Conservation (phyloP, 257 asterid species). For the Capsicum pubescens region DNA sequence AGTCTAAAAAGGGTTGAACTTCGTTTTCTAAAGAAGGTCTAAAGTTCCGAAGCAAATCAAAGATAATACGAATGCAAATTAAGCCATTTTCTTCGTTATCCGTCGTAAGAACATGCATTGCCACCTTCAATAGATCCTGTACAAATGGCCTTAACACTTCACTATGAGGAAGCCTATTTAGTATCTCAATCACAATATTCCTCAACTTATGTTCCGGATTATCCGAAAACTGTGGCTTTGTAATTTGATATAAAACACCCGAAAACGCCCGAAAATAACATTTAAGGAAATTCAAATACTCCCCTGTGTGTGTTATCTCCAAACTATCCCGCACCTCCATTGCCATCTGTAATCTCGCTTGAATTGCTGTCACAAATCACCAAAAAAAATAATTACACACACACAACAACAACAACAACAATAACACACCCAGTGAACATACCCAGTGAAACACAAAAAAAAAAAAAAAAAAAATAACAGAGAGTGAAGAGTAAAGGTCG, state of each 20-base stretch:
- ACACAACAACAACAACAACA: background rate
- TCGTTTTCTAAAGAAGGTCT: constrained; percentile 89
- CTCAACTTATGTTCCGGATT: constrained; percentile 94
- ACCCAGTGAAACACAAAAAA: background rate
- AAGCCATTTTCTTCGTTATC: constrained; percentile 98
- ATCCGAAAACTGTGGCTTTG: constrained; percentile 89
- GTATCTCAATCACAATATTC: constrained; percentile 84
- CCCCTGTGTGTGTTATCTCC: constrained; percentile 99
- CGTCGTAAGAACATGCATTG: constrained; percentile 89
- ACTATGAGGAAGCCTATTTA: constrained; percentile 96
- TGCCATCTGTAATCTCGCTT: constrained; percentile 88
- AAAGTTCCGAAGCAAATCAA: constrained; percentile 95
- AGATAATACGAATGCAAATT: constrained; percentile 91
- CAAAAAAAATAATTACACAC: constrained; percentile 12
- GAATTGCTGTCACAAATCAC: constrained; percentile 65
- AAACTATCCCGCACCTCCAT: constrained; percentile 98
- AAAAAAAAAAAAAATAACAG: background rate
- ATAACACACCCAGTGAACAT: background rate
- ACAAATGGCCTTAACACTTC: constrained; percentile 97
- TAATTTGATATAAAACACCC: constrained; percentile 64
- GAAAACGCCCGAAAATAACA: constrained; percentile 96
- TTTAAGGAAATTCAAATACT: constrained; percentile 85
- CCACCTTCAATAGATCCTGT: constrained; percentile 92
- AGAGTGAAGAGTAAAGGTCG: background rate
- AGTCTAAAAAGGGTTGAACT: constrained; percentile 98